These are phyloP conservation scores for Biancaea sappan DNA, from an alignment of 306 rosid species.

Conservation along the genomic window DNA sequence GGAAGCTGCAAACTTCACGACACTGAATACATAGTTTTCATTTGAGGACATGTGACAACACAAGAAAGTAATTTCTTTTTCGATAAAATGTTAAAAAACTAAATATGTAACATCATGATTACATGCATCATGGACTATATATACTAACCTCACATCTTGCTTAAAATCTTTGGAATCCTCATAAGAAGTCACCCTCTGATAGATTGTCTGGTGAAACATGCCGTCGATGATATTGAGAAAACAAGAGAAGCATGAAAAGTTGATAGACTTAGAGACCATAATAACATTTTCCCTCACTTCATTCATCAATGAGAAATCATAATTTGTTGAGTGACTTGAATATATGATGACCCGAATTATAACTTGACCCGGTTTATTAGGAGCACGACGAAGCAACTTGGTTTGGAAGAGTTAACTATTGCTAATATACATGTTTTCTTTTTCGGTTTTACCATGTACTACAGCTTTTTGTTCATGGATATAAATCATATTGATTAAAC, in stretches of 20 bases:
- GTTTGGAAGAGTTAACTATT: too few relatives aligned
- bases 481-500: too few relatives aligned
- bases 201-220: slow-evolving; percentile 63
- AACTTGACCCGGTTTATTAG: too few relatives aligned
- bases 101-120: slow-evolving; percentile 10
- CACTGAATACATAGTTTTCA: slow-evolving; percentile 12
- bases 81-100: too few relatives aligned
- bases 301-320: too few relatives aligned
- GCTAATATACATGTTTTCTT: too few relatives aligned
- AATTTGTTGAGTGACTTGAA: too few relatives aligned
- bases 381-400: too few relatives aligned
- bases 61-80: too few relatives aligned
- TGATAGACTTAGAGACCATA: slow-evolving; percentile 6
- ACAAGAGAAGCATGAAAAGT: background rate
- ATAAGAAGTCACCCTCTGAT: slow-evolving; percentile 62
- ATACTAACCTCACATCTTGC: slow-evolving; percentile 66
- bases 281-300: background rate
- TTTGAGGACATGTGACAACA: slow-evolving; percentile 6
- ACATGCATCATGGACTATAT: slow-evolving; percentile 16
- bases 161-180: slow-evolving; percentile 67
- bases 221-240: slow-evolving; percentile 30
- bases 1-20: slow-evolving; percentile 4
- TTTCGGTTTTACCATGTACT: too few relatives aligned
- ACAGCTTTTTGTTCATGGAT: too few relatives aligned
- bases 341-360: too few relatives aligned